Base-by-base conservation (phyloP, 1,139 yeast genomes). In the Candida frijolesensis region DNA sequence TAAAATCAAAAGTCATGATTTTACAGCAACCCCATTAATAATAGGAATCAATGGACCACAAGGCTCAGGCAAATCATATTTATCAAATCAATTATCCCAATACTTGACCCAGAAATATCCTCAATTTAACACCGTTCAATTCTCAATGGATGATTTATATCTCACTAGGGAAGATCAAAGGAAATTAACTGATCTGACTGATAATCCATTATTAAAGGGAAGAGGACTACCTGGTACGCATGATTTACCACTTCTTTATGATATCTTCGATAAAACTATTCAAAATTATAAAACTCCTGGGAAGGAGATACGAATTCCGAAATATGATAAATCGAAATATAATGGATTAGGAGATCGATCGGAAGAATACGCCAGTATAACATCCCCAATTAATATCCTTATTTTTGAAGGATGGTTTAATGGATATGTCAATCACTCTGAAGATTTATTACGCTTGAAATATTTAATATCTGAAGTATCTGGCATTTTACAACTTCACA, bases 161-260 rank as follows among this genome's bases (percentile, higher is more conserved):
- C 70, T 89, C 38, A 82, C 89, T 0, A 84, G 82, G 60, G 64
- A 62, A 3, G 85, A 84, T 18, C 97, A 89, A 61, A 55, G 53
- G 12, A 55, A 59, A 35, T 58, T 90, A 33, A 79, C 80, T 3
- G 37, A 43, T 9, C 48, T 54, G 2, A 46, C 48, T 8, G 76
- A 71, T 4, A 91, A 91, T 63, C 65, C 68, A 34, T 68, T 90
- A 48, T 63, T 89, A 27, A 81, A 78, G 55, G 96, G 96, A 2
- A 71, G 98, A 42, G 99, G 99, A 0, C 74, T 89, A 30, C 98
- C 98, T 0, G 98, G 98, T 0, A 92, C 99, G 0, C 99, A 94
- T 64, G 98, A 94, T 62, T 60, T 88, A 39, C 60, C 42, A 10
- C 46, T 61, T 27, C 52, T 58, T 8, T 19, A 45, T 10, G 46